These are phyloP conservation scores for Chaetoscypha palmicola DNA, from an alignment of 2,329 filamentous ascomycete species.

Conservation along the genomic window DNA sequence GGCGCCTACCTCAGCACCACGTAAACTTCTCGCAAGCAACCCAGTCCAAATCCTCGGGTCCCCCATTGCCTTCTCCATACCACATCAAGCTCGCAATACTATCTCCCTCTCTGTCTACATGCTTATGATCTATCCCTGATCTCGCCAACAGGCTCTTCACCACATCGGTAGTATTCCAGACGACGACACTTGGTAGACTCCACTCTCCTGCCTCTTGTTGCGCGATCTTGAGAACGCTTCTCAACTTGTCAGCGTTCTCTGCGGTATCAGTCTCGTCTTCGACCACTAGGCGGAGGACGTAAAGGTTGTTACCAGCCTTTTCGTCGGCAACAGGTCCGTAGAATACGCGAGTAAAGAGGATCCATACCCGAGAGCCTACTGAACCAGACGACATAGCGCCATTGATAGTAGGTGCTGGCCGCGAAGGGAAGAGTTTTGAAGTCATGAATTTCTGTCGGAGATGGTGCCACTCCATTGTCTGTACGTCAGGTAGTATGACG, in stretches of 20 bases:
- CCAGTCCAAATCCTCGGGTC: constrained; percentile 56
- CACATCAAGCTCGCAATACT: constrained; percentile 68
- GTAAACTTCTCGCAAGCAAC: constrained; percentile 69
- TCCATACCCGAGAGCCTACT: constrained; percentile 58
- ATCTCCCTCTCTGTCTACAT: constrained; percentile 51
- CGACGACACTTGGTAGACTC: constrained; percentile 61
- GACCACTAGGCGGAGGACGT: constrained; percentile 62
- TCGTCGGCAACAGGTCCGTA: constrained; percentile 42
- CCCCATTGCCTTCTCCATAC: constrained; percentile 50
- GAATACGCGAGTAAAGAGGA: constrained; percentile 63
- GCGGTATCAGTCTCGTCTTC: constrained; percentile 43
- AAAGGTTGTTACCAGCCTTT: constrained; percentile 55
- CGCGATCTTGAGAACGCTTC: constrained; percentile 58
- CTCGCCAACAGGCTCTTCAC: constrained; percentile 41
- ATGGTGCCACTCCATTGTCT: constrained; percentile 69
- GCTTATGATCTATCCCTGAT: constrained; percentile 41
- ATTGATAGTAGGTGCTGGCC: constrained; percentile 49
- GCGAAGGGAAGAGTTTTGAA: constrained; percentile 48
- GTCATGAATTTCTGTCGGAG: constrained; percentile 74
- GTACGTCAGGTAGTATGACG: constrained; percentile 60
- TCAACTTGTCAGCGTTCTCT: constrained; percentile 47
- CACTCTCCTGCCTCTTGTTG: constrained; percentile 64
- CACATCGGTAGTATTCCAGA: constrained; percentile 72
- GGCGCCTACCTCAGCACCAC: constrained; percentile 60
- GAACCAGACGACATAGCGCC: constrained; percentile 58